Base-by-base conservation (phyloP, 1,284 basidiomycete species). In the Ustilago bromivora region DNA sequence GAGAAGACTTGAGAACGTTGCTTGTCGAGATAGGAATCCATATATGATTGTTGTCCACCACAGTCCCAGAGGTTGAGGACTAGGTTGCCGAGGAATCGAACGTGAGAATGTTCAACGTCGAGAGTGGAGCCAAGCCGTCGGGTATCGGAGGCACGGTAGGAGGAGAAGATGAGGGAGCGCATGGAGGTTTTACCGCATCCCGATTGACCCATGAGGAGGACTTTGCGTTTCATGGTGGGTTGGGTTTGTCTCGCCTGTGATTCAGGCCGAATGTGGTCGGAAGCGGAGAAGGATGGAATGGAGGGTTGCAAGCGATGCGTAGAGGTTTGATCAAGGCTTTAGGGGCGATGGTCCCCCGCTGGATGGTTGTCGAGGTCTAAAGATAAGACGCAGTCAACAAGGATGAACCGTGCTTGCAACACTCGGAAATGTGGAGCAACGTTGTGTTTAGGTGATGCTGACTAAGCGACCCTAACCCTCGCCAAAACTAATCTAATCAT, bases 91-190 rank as follows among this genome's bases (percentile, higher is more conserved):
- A 99, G 91, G 87, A 99, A 98, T 52, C 95, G 93, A 71, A 99
- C 94, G 83, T 98, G 95, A 77, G 96, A 96, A 85, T 96, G 94
- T 87, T 99, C 97, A 69, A 99, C 95, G 84, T 98, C 97, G 77
- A 98, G 95, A 1, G 96, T 99, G 28, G 95, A 95, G 31, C 96
- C 96, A 17, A 99, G 90, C 17, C 96, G 91, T 43, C 93, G 90
- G 3, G 96, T 98, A 74, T 97, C 90, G 57, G 93, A 93, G 3
- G 96, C 94, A 19, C 94, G 93, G 83, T 96, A 96, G 85, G 96
- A 96, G 46, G 95, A 96, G 87, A 99, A 99, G 84, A 99, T 98
- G 87, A 99, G 92, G 32, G 95, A 96, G 55, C 96, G 91, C 96
- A 99, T 99, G 9, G 96, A 98, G 13, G 97, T 98, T 89, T 90